Base-by-base conservation (phyloP, 2,329 filamentous ascomycete genomes). In the Bipolaris gigantea region DNA sequence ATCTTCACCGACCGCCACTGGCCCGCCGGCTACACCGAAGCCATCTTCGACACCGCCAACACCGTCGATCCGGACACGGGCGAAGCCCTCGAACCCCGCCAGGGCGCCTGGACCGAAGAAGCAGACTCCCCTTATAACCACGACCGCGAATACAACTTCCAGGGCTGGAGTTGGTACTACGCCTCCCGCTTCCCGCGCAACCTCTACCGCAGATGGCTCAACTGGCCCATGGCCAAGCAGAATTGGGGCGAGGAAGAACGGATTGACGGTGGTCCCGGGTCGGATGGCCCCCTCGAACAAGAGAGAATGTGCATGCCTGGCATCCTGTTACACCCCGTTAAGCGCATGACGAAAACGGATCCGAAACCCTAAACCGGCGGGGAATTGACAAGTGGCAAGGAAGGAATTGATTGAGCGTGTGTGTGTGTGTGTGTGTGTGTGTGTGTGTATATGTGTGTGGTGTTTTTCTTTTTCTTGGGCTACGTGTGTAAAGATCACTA, bases 101-200 rank as follows among this genome's bases (percentile, higher is more conserved):
- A 75, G 8, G 77, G 74, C 11, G 72, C 74, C 8, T 80, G 77
- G 78, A 75, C 72, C 1, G 73, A 78, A 55, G 70, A 74, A 38
- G 65, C 60, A 5, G 77, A 79, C 60, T 71, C 64, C 2, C 72
- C 75, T 8, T 80, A 79, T 55, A 78, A 79, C 55, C 75, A 76
- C 34, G 89, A 94, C 63, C 82, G 90, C 16, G 92, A 97, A 76
- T 90, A 94, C 74, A 96, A 97, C 73, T 88, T 97, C 70, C 81
- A 83, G 49, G 92, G 92, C 1, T 85, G 91, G 67, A 91, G 87
- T 18, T 97, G 92, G 92, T 97, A 94, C 75, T 97, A 96, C 75
- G 90, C 92, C 62, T 88, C 89, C 0, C 85, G 86, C 1, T 96
- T 96, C 69, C 86, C 89, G 6, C 83, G 86, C 2, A 90, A 90